phyloP scores from a whole-genome alignment of 805 yeast genomes.

The Starmerella floricola region DNA sequence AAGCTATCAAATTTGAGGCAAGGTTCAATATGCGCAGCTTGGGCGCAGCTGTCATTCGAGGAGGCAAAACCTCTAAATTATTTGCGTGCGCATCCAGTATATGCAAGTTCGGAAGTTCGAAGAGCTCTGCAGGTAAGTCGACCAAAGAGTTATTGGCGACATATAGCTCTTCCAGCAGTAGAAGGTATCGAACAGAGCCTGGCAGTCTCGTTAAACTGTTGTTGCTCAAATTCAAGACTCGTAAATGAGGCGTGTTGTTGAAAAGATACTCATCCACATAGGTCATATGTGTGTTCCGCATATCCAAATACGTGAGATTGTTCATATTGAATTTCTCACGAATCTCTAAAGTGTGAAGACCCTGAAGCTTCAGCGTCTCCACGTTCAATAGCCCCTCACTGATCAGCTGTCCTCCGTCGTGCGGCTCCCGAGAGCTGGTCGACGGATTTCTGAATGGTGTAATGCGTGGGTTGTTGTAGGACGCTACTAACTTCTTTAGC shows the following conservation, averaged over 20 bases:
- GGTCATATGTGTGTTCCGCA: slow-evolving; percentile 73
- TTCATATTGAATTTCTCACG: slow-evolving; percentile 4
- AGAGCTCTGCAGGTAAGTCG: slow-evolving; percentile 53
- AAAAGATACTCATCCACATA: slow-evolving; percentile 56
- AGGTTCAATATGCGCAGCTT: slow-evolving; percentile 24
- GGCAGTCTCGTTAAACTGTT: slow-evolving; percentile 76
- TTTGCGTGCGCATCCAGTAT: slow-evolving; percentile 73
- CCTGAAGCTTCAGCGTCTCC: slow-evolving; percentile 6
- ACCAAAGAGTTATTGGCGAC: slow-evolving; percentile 64
- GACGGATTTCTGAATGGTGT: slow-evolving; percentile 2
- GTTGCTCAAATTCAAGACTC: slow-evolving; percentile 61
- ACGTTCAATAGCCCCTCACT: neutral
- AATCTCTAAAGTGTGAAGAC: slow-evolving; percentile 5
- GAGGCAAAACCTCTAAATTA: slow-evolving; percentile 58
- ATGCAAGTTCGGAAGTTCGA: slow-evolving; percentile 46
- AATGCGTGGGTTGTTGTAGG: slow-evolving; percentile 21
- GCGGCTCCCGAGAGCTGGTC: neutral
- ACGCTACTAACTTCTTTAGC: slow-evolving; percentile 20
- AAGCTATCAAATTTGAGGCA: slow-evolving; percentile 21
- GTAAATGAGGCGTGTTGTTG: slow-evolving; percentile 49
- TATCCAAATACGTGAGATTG: slow-evolving; percentile 39
- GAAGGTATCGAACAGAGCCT: slow-evolving; percentile 46
- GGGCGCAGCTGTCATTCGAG: slow-evolving; percentile 50
- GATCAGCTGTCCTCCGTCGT: neutral
- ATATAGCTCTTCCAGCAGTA: slow-evolving; percentile 53